Evolutionary conservation across 1,139 yeast genomes (phyloP), one percentile per base, ranked within the genome.

Genomic region (Blastobotrys indianensis): DNA sequence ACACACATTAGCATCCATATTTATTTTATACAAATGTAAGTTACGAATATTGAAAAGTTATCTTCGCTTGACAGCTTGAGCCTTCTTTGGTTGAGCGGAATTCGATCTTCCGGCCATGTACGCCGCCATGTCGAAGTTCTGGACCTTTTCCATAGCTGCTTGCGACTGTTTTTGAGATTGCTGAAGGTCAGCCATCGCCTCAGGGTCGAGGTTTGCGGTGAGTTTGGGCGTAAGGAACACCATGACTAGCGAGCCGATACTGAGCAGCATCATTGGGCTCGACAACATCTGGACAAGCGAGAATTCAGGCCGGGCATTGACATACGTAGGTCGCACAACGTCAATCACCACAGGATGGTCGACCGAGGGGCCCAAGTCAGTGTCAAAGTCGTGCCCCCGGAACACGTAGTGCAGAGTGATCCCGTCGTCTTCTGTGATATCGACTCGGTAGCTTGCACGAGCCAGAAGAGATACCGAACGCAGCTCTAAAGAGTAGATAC

Each of bases 231-330:
- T 44, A 7, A 57, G 57, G 25, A 65, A 57, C 11, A 67, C 68
- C 53, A 66, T 49, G 10, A 52, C 61, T 41, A 68, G 50, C 9
- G 68, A 59, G 0, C 51, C 64, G 17, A 68, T 39, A 28, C 66
- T 56, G 55, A 68, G 50, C 34, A 66, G 51, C 54, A 68, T 66
- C 62, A 65, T 65, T 10, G 71, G 71, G 46, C 61, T 62, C 51
- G 59, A 60, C 44, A 67, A 41, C 59, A 68, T 62, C 28, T 51
- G 52, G 25, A 61, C 39, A 4, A 66, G 46, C 37, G 64, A 61
- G 47, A 68, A 68, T 20, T 55, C 54, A 29, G 63, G 65, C 7
- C 70, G 54, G 17, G 54, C 54, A 16, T 52, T 54, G 20, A 60
- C 47, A 34, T 59, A 57, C 9, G 48, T 39, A 9, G 53, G 48